Evolutionary conservation across 495 filamentous ascomycete species (phyloP), one percentile per base, ranked within the genome.

Genomic region (Aspergillus affinis): DNA sequence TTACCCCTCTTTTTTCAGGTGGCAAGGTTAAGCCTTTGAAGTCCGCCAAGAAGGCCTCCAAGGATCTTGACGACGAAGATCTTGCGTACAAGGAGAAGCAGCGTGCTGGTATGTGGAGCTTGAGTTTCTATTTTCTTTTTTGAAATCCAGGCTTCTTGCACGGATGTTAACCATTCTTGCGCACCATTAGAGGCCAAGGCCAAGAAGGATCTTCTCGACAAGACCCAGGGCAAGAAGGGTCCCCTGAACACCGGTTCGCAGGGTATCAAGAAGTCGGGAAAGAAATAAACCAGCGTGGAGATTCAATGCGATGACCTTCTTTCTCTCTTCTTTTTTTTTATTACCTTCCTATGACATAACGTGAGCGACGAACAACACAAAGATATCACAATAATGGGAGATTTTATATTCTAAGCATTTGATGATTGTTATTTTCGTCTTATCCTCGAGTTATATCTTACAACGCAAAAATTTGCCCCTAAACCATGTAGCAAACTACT

Each of bases 261-360:
- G 77, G 90, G 90, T 52, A 94, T 94, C 79, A 94, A 93, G 86
- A 93, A 91, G 81, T 90, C 87, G 30, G 90, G 90, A 70, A 93
- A 94, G 88, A 92, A 92, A 82, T 91, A 82, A 78, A 15, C 12
- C 10, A 13, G 12, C 36, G 15, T 2, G 36, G 13, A 17, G 36
- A 41, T 15, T 15, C 3, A 41, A 13, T 41, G 36, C 36, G 12
- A 41, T 12, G 36, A 51, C 44, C 50, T 36, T 30, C 29, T 48
- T 51, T 61, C 48, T 54, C 36, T 30, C 29, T 48, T 51, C 59
- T 41, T 54, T 50, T 48, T 48, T 17, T 21, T 20, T 10, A 6
- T 21, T 48, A n/a, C 9, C 15, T 49, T 49, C 19, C 18, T 26
- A 49, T 49, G 18, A 41, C 36, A 15, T 41, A 41, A 41, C 36